A percentile compares a stretch with the other conserved stretches of the same genome.
Evolutionary conservation across 306 rosid genomes (phyloP).

Genomic region (Datisca glomerata): DNA sequence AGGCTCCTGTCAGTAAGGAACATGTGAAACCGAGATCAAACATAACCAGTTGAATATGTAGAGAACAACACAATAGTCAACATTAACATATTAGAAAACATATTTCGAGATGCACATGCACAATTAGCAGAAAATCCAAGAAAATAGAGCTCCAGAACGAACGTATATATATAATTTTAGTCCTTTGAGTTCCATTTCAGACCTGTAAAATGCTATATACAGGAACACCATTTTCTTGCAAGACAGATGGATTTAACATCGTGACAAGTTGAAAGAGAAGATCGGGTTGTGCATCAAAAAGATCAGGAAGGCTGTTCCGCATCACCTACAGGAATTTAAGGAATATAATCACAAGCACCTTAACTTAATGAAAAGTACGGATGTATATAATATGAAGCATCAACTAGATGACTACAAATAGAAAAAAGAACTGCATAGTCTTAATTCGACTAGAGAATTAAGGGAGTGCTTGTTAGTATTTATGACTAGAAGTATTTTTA

Average conservation of each 20-base stretch:
- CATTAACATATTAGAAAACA: neutral
- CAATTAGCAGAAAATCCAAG: no score
- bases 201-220: slow-evolving; percentile 88
- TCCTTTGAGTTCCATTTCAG: slow-evolving; percentile 16
- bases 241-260: slow-evolving; percentile 93
- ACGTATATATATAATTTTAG: no score
- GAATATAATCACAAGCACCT: no score
- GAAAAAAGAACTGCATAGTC: no score
- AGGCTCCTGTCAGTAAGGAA: slow-evolving; percentile 62
- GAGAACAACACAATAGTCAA: neutral
- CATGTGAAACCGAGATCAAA: slow-evolving; percentile 7
- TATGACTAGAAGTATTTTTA: no score
- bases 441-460: no score
- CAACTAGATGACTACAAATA: no score
- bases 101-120: no score
- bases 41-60: neutral
- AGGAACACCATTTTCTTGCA: slow-evolving; percentile 81
- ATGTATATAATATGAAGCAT: no score
- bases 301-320: slow-evolving; percentile 95
- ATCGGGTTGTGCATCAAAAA: slow-evolving; percentile 95
- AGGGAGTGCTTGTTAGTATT: no score
- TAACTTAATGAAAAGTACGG: no score
- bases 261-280: slow-evolving; percentile 97
- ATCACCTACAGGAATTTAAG: slow-evolving; percentile 53
- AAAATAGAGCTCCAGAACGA: neutral